Base-by-base conservation (phyloP, 768 basidiomycete genomes). In the Solioccasus polychromus region DNA sequence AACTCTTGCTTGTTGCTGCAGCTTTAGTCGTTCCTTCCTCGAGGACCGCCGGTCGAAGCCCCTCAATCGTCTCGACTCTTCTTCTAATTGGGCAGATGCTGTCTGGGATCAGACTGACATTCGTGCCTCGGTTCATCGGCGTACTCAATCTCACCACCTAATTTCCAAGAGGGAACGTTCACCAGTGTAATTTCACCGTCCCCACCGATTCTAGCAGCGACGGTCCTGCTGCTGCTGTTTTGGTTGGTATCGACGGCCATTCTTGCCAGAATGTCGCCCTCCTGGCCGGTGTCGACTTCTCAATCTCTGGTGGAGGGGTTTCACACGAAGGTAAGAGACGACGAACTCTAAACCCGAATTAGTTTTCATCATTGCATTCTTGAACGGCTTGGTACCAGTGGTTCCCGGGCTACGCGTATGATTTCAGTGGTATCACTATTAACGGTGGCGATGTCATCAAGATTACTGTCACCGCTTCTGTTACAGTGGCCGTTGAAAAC, bases 341-440 rank as follows among this genome's bases (percentile, higher is more conserved):
- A 18, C 9, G 1, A 5, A 17, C 9, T 1, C 15, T 15, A 5
- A 2, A 9, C 17, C 26, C 3, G 8, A 19, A 26, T 34, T 34
- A 8, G 7, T 36, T 45, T 22, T 50, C 19, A 49, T 31, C 1
- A 4, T 8, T 3, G 3, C 24, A 25, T 22, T 25, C n/a, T n/a
- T 31, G 18, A 32, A 39, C 24, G 55, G 59, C 53, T 45, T 60
- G 59, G 59, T 59, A 48, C 36, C 48, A 60, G 23, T 61, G 50
- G 59, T 50, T 31, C 42, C 54, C 60, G 2, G 59, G 49, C 34
- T 25, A 43, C 18, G 25, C 45, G 20, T 44, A 42, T 30, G 41
- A 48, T 18, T 50, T 62, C 45, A 41, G 47, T 17, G 41, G 39
- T 3, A 52, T 60, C 29, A 20, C 12, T 41, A 26, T 62, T 26